A percentile compares a stretch with the other conserved stretches of the same genome.
Evolutionary conservation across 2,329 filamentous ascomycete species (phyloP).

Genomic region (Talaromyces albobiverticillius): DNA sequence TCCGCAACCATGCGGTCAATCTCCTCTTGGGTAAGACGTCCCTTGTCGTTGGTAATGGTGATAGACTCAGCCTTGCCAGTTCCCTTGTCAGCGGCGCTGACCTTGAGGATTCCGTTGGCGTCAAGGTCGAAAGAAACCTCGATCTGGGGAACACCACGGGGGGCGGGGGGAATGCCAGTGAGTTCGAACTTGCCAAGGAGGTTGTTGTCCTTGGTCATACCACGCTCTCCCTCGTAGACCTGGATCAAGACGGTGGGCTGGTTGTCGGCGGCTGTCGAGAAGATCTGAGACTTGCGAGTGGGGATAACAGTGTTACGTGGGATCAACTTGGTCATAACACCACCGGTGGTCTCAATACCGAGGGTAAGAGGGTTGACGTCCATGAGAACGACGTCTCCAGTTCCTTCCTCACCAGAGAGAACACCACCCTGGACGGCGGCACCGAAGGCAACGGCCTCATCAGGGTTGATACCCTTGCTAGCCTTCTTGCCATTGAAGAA

Average conservation of each 20-base stretch:
- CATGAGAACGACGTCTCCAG: conserved; percentile 83
- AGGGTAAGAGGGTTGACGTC: conserved; percentile 95
- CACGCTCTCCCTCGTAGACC: conserved; percentile 90
- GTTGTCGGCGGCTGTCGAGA: conserved; percentile 95
- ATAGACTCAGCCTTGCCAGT: conserved; percentile 97
- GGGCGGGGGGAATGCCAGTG: conserved; percentile 89
- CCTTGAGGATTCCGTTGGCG: conserved; percentile 97
- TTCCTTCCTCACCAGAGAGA: conserved; percentile 81
- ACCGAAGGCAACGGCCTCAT: conserved; percentile 97
- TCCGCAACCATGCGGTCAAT: conserved; percentile 99
- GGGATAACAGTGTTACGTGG: conserved; percentile 92
- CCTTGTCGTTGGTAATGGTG: conserved; percentile 99
- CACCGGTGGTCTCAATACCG: conserved; percentile 95
- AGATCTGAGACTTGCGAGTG: conserved; percentile 96
- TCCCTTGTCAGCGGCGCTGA: conserved; percentile 94
- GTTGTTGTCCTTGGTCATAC: conserved; percentile 97
- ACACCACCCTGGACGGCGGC: conserved; percentile 97
- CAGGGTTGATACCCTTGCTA: conserved; percentile 98
- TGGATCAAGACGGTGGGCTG: conserved; percentile 94
- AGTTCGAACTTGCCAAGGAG: conserved; percentile 97
- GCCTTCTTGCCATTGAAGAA: conserved; percentile 95
- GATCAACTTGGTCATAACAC: conserved; percentile 97
- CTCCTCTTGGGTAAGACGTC: conserved; percentile 90
- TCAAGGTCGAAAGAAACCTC: conserved; percentile 98
- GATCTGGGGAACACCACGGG: conserved; percentile 95